Evolutionary conservation across 495 filamentous ascomycete species (phyloP).

Genomic region (Penicillium cosmopolitanum): DNA sequence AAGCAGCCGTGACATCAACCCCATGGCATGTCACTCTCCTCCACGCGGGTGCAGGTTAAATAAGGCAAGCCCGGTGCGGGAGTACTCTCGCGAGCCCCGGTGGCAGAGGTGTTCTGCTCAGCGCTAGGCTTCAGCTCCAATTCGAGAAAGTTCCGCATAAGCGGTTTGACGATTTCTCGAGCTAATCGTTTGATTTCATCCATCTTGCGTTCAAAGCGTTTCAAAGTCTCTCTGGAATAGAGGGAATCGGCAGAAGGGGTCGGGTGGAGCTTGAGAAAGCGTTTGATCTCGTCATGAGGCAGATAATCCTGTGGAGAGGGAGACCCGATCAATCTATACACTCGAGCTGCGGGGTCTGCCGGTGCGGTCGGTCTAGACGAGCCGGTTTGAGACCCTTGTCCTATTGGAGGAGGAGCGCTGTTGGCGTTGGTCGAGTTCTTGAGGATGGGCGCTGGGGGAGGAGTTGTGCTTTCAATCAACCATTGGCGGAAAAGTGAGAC

Average conservation of each 20-base stretch:
- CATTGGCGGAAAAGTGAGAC: conserved; percentile 86
- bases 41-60: conserved; percentile 78
- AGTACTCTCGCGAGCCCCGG: conserved; percentile 24
- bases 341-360: conserved; percentile 54
- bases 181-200: conserved; percentile 86
- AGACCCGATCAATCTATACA: conserved; percentile 72
- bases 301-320: conserved; percentile 66
- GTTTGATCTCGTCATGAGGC: conserved; percentile 82
- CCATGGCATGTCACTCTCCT: conserved; percentile 83
- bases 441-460: conserved; percentile 57
- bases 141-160: conserved; percentile 84
- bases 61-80: conserved; percentile 58
- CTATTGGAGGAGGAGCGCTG: conserved; percentile 25
- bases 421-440: conserved; percentile 37
- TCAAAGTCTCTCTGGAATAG: conserved; percentile 75
- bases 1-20: conserved; percentile 30
- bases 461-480: conserved; percentile 84
- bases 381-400: conserved; percentile 32
- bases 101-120: conserved; percentile 11
- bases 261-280: conserved; percentile 72
- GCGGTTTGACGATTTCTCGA: conserved; percentile 77
- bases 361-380: conserved; percentile 25
- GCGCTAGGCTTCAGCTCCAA: conserved; percentile 61
- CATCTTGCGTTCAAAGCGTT: conserved; percentile 79
- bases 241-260: conserved; percentile 55